Percentiles rank a stretch among this genome's conserved stretches.
Conservation (phyloP, 306 rosid genomes). For the Nissolia schottii region DNA sequence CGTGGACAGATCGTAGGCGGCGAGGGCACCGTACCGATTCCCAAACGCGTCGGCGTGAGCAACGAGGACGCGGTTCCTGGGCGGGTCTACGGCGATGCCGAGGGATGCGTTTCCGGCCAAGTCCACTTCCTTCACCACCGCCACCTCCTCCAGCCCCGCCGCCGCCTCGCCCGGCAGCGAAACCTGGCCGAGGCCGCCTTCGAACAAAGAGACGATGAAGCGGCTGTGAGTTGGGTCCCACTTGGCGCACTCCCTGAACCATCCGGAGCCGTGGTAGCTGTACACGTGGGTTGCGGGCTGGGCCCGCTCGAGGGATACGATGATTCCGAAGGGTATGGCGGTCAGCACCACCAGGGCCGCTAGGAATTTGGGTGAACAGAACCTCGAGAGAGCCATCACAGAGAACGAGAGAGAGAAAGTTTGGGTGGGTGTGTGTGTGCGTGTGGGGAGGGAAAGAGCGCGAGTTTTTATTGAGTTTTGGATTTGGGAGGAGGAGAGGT, state of each 20-base stretch:
- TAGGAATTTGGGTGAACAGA: constrained; percentile 48
- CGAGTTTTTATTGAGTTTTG: background rate
- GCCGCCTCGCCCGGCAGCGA: constrained; percentile 26
- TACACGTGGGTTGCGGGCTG: constrained; percentile 56
- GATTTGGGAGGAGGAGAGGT: background rate
- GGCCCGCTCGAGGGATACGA: constrained; percentile 64
- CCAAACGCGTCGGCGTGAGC: constrained; percentile 54
- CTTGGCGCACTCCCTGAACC: constrained; percentile 68
- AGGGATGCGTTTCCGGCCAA: constrained; percentile 69
- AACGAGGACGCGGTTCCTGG: constrained; percentile 62
- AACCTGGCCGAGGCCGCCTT: constrained; percentile 66
- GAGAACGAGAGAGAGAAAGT: background rate
- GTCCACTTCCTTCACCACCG: constrained; percentile 39
- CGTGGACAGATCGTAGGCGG: constrained; percentile 70
- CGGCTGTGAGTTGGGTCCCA: constrained; percentile 71
- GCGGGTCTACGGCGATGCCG: constrained; percentile 52
- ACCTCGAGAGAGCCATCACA: constrained; percentile 24
- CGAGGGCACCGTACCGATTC: constrained; percentile 50
- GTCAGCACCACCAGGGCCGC: constrained; percentile 45
- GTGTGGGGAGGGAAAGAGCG: background rate
- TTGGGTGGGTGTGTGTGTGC: background rate
- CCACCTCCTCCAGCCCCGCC: constrained; percentile 42
- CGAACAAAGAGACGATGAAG: constrained; percentile 53
- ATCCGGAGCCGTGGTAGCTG: constrained; percentile 62
- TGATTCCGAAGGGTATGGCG: constrained; percentile 66